Conservation (phyloP, 441 rosid genomes). For the Populus hybrid region DNA sequence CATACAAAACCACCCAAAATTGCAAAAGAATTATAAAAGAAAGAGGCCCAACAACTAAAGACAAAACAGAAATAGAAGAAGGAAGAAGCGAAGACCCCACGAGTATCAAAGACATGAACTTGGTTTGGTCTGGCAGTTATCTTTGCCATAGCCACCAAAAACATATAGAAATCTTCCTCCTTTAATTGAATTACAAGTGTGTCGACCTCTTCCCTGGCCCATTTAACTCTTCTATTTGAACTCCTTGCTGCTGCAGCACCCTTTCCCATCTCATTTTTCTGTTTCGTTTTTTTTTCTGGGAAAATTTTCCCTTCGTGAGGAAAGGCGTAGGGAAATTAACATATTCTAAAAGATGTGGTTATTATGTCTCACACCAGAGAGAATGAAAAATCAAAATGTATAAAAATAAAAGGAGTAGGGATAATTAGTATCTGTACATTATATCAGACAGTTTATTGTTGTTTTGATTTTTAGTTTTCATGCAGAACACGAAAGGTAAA, state of each 20-base stretch:
- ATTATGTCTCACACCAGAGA: not conserved
- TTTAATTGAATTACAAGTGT: conserved; percentile 83
- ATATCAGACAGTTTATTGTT: too few relatives aligned
- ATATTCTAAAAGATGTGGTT: not conserved
- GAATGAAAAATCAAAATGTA: not conserved
- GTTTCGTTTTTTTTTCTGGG: conserved; percentile 1
- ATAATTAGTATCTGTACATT: not conserved
- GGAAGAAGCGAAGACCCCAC: conserved; percentile 41
- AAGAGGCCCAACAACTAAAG: not conserved
- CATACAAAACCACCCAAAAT: conserved; percentile 16
- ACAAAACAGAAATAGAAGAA: not conserved
- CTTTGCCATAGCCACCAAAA: conserved; percentile 91
- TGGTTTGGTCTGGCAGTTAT: conserved; percentile 94
- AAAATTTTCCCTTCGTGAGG: not conserved
- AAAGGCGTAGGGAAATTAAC: not conserved
- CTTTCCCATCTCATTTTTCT: conserved; percentile 90
- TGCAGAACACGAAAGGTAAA: too few relatives aligned
- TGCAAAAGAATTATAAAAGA: not conserved
- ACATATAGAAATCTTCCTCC: conserved; percentile 85
- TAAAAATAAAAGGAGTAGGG: not conserved
- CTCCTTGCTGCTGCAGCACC: conserved; percentile 35
- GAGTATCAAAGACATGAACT: conserved; percentile 93
- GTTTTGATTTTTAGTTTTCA: too few relatives aligned
- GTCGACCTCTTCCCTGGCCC: conserved; percentile 97
- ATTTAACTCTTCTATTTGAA: conserved; percentile 33